Percentiles rank a stretch among this genome's conserved stretches.
Conservation (phyloP, 257 asterid genomes). For the Coffea eugenioides region DNA sequence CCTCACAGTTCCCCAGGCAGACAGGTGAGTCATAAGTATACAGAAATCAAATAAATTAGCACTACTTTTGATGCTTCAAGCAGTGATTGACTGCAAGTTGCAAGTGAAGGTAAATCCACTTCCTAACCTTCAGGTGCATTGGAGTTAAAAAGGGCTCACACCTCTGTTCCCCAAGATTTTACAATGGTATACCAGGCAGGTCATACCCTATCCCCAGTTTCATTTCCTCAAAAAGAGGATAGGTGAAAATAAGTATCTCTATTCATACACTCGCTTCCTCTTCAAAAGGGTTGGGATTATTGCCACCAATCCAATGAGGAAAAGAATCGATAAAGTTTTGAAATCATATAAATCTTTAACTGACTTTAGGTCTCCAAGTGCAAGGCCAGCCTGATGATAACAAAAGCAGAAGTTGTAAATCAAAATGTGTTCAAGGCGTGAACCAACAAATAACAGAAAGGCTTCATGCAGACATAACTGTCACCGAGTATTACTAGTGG, state of each 20-base stretch:
- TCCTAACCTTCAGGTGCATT: background rate
- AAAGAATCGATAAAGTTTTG: constrained; percentile 73
- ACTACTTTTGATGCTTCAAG: background rate
- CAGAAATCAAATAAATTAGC: background rate
- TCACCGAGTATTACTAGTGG: background rate
- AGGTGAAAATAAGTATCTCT: constrained; percentile 19
- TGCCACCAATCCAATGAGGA: constrained; percentile 67
- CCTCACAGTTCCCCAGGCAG: background rate
- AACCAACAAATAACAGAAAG: background rate
- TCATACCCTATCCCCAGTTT: constrained; percentile 14
- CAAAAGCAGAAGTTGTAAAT: background rate
- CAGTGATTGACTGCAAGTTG: background rate
- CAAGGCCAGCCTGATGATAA: constrained; percentile 74
- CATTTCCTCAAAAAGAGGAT: background rate
- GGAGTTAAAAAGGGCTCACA: background rate
- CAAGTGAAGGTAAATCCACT: background rate
- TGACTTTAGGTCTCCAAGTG: constrained; percentile 78
- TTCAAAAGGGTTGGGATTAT: constrained; percentile 74
- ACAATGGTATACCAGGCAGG: background rate
- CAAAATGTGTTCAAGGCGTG: background rate
- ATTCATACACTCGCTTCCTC: constrained; percentile 75
- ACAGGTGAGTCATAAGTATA: background rate
- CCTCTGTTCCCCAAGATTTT: background rate
- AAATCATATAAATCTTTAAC: constrained; percentile 78
- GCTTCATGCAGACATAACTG: background rate